Percentiles rank a stretch among this genome's conserved stretches.
phyloP scores from a whole-genome alignment of 176 grass and related monocot species.

The Oryza nivara region DNA sequence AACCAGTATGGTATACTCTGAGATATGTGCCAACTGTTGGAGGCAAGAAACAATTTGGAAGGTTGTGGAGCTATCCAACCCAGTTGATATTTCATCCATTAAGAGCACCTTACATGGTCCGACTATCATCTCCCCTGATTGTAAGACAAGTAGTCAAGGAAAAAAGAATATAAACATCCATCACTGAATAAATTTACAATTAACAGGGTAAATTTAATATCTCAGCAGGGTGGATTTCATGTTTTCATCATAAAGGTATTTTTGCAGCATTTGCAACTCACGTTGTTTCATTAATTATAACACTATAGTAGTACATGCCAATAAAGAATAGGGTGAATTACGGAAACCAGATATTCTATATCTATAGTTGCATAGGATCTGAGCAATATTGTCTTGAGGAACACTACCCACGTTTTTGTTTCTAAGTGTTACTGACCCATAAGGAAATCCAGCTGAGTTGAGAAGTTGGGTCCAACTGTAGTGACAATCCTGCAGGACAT shows the following conservation, averaged over 20 bases:
- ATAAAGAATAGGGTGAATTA: not conserved
- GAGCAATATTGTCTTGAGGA: not conserved
- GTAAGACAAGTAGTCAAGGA: slow-evolving; percentile 11
- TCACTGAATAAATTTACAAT: not conserved
- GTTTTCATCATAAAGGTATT: not conserved
- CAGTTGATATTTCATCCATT: slow-evolving; percentile 97
- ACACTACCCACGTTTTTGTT: not conserved
- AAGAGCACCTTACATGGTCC: slow-evolving; percentile 78
- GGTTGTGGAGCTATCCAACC: slow-evolving; percentile 83
- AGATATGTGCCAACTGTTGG: slow-evolving; percentile 69
- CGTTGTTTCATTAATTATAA: not conserved
- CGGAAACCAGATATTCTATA: not conserved
- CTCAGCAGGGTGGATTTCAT: not conserved
- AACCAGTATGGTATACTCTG: slow-evolving; percentile 62
- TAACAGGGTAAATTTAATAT: not conserved
- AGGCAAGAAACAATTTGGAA: slow-evolving; percentile 82
- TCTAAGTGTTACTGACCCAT: not conserved
- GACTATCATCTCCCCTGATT: slow-evolving; percentile 81
- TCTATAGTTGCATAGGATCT: no score
- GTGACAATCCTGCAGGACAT: not conserved
- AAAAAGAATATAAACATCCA: not conserved
- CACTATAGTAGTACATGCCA: not conserved
- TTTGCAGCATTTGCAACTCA: not conserved
- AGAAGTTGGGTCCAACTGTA: no score
- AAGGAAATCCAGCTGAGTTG: not conserved